Percentiles rank a stretch among this genome's conserved stretches.
phyloP scores from a whole-genome alignment of 345 rosid species.

The Acer campestre region DNA sequence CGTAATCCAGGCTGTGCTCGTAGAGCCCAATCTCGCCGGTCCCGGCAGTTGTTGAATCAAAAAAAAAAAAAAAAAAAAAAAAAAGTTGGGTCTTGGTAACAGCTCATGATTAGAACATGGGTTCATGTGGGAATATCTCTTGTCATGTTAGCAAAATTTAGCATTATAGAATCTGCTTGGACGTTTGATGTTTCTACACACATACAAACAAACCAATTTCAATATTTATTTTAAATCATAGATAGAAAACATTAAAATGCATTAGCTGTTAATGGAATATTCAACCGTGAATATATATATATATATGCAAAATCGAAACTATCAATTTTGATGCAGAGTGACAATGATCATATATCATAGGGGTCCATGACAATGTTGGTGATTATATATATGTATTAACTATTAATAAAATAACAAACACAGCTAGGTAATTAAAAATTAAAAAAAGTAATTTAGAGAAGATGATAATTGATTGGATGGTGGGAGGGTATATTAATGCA shows the following conservation, averaged over 20 bases:
- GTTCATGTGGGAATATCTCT: conserved; percentile 44
- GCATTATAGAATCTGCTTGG: neutral
- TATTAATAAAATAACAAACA: conserved; percentile 17
- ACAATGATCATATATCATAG: neutral
- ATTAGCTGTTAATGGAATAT: conserved; percentile 3
- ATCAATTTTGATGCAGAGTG: neutral
- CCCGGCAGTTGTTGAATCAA: no score
- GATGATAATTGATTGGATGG: conserved; percentile 25
- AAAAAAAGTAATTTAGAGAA: neutral
- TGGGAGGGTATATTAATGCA: conserved; percentile 60
- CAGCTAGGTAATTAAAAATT: neutral
- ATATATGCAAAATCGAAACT: neutral
- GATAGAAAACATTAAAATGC: neutral
- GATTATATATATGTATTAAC: neutral
- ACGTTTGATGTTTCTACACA: neutral
- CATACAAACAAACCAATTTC: neutral
- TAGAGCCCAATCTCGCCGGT: no score
- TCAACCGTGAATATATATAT: neutral
- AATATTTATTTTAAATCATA: neutral
- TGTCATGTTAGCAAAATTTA: neutral
- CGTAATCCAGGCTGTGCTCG: no score
- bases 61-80: no score
- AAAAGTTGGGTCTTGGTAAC: conserved; percentile 36
- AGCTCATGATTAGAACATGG: conserved; percentile 51
- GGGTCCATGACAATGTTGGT: neutral